Evolutionary conservation across 2,329 filamentous ascomycete species (phyloP), one percentile per base, ranked within the genome.

Genomic region (Talaromyces sp.): DNA sequence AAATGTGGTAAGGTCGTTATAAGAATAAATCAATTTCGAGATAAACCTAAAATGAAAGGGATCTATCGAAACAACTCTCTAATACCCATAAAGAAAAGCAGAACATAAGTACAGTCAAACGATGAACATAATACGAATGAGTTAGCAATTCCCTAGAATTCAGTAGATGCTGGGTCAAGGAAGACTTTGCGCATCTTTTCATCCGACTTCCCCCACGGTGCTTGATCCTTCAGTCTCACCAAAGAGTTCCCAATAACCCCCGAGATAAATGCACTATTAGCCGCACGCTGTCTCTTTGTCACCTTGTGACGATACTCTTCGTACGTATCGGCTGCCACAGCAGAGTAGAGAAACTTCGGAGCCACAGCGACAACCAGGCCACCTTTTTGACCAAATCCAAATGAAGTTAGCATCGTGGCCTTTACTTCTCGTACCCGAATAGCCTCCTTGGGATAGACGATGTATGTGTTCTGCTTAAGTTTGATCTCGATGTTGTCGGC

Each of bases 381-480:
- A 70, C 94, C 94, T 84, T 97, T 99, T 77, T 99, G 94, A 66
- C 94, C 94, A 81, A 99, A 99, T 76, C 94, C 94, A 75, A 99
- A 99, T 0, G 94, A 99, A 8, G 94, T 99, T 63, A 99, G 90
- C 1, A 91, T 96, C 83, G 97, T 97, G 11, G 94, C 94, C 80
- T 97, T 97, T 80, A 99, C 83, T 62, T 94, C 94, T 69, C 97
- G 94, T 8, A 94, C 97, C 80, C 99, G 94, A 67, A 99, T 92
- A 74, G 86, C 89, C 68, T 89, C 89, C 77, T 89, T 96, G 48
- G 94, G 94, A 77, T 97, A 99, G 63, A 97, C 89, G 65, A 99
- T 96, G 78, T 96, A 89, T 73, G 97, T 93, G 66, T 94, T 99
- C 73, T 97, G 84, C 81, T 97, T 92, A 88, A 99, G 95, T 65